A percentile compares a stretch with the other conserved stretches of the same genome.
phyloP scores from a whole-genome alignment of 768 basidiomycete genomes.

The Pholiota conissans region DNA sequence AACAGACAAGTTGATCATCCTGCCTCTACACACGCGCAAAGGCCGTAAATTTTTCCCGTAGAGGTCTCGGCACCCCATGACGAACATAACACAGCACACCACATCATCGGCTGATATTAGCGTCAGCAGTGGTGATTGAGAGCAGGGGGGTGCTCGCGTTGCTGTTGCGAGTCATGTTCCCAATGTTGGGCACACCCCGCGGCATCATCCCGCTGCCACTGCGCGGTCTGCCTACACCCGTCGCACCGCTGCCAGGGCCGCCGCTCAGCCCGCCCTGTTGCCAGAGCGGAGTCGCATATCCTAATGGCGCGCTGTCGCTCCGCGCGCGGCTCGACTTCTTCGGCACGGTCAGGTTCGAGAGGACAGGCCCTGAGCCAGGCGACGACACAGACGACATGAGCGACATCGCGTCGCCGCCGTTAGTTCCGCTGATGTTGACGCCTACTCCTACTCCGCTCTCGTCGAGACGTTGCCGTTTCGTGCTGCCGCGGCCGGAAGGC shows the following conservation, averaged over 20 bases:
- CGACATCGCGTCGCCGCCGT: constrained; percentile 29
- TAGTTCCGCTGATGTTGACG: constrained; percentile 22
- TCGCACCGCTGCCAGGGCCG: constrained; percentile 11
- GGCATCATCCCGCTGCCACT: constrained; percentile 50
- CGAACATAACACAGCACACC: no score
- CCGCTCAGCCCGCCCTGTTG: constrained; percentile 23
- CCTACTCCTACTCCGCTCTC: constrained; percentile 22
- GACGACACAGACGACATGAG: constrained; percentile 35
- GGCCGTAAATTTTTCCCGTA: neutral
- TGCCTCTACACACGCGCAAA: neutral
- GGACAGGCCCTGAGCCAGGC: constrained; percentile 26
- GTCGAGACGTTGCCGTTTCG: constrained; percentile 58
- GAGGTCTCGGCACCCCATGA: neutral
- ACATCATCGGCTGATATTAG: constrained; percentile 10
- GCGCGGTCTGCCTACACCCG: constrained; percentile 43
- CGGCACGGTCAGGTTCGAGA: constrained; percentile 23
- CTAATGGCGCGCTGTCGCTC: constrained; percentile 67
- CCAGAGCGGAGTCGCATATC: constrained; percentile 39
- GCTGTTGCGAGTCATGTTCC: constrained; percentile 19
- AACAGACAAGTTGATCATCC: neutral
- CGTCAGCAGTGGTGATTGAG: constrained; percentile 29
- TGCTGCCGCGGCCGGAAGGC: constrained; percentile 29
- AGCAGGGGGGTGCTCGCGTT: constrained; percentile 29
- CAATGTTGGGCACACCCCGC: constrained; percentile 9
- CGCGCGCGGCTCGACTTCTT: constrained; percentile 56